Percentiles rank a stretch among this genome's conserved stretches.
Conservation (phyloP, 2,329 filamentous ascomycete genomes). For the Paracorniculantispora psalliotae region DNA sequence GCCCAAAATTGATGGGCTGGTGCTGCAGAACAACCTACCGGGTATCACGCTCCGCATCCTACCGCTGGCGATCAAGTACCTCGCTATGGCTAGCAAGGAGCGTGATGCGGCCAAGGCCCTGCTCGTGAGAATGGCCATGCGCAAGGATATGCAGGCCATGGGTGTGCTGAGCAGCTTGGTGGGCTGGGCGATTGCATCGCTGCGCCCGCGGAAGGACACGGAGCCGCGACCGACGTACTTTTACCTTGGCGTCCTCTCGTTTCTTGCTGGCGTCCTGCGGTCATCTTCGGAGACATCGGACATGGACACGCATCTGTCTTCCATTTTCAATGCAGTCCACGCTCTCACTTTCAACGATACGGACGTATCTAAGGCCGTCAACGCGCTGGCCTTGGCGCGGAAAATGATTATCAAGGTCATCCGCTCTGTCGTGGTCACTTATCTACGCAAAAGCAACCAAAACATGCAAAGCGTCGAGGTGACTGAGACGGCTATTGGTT, state of each 20-base stretch:
- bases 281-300: slow-evolving; percentile 68
- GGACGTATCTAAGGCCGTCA: slow-evolving; percentile 47
- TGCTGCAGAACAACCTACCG: slow-evolving; percentile 58
- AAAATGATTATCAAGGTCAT: slow-evolving; percentile 84
- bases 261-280: slow-evolving; percentile 68
- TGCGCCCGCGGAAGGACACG: slow-evolving; percentile 41
- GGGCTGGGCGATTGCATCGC: slow-evolving; percentile 61
- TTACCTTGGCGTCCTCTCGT: slow-evolving; percentile 73
- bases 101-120: slow-evolving; percentile 80
- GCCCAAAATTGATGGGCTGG: slow-evolving; percentile 42
- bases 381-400: slow-evolving; percentile 70
- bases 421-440: slow-evolving; percentile 65
- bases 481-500: slow-evolving; percentile 76
- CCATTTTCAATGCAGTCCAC: slow-evolving; percentile 62
- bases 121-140: slow-evolving; percentile 74
- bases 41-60: slow-evolving; percentile 66
- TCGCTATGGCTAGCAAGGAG: slow-evolving; percentile 77
- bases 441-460: slow-evolving; percentile 48
- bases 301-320: slow-evolving; percentile 60
- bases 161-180: slow-evolving; percentile 65
- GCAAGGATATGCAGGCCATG: slow-evolving; percentile 80
- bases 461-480: slow-evolving; percentile 45
- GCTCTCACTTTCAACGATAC: slow-evolving; percentile 49
- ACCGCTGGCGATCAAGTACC: slow-evolving; percentile 64
- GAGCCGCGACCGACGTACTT: slow-evolving; percentile 58